These are phyloP conservation scores for Penicillium odoratum DNA, from an alignment of 495 filamentous ascomycete species.

Conservation along the genomic window DNA sequence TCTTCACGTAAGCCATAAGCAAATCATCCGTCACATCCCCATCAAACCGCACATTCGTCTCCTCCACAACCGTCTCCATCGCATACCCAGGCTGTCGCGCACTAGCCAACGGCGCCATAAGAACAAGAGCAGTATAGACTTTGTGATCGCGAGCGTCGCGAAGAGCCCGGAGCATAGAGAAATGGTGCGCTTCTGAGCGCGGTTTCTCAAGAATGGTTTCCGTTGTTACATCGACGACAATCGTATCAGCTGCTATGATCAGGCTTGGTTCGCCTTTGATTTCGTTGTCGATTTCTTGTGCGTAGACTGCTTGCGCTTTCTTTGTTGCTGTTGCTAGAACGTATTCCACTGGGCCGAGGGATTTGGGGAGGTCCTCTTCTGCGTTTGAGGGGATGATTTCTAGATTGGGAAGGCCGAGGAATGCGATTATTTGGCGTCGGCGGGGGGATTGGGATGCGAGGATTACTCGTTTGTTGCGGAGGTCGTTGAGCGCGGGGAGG, in stretches of 20 bases:
- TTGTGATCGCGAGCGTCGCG: conserved; percentile 73
- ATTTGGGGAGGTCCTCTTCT: conserved; percentile 80
- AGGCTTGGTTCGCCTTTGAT: conserved; percentile 71
- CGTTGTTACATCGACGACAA: conserved; percentile 64
- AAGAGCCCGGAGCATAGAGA: conserved; percentile 76
- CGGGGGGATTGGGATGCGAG: conserved; percentile 87
- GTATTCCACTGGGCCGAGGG: conserved; percentile 82
- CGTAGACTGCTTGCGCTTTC: conserved; percentile 81
- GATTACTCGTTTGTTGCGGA: conserved; percentile 74
- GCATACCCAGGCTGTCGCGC: conserved; percentile 81
- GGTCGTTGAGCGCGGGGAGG: conserved; percentile 71
- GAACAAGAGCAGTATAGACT: conserved; percentile 79
- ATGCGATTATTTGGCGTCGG: conserved; percentile 70
- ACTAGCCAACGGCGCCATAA: conserved; percentile 75
- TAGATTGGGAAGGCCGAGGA: conserved; percentile 72
- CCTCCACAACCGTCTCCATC: conserved; percentile 77
- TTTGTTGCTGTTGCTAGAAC: conserved; percentile 81
- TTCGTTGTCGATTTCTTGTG: conserved; percentile 58
- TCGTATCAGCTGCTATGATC: conserved; percentile 88
- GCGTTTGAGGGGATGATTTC: conserved; percentile 81
- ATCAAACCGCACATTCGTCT: conserved; percentile 82
- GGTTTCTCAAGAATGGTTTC: conserved; percentile 91
- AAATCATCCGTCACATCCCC: conserved; percentile 73
- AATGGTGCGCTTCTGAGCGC: conserved; percentile 71
- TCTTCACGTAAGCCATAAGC: conserved; percentile 82